Evolutionary conservation across 768 basidiomycete genomes (phyloP).

Genomic region (Hygrophorus russula): DNA sequence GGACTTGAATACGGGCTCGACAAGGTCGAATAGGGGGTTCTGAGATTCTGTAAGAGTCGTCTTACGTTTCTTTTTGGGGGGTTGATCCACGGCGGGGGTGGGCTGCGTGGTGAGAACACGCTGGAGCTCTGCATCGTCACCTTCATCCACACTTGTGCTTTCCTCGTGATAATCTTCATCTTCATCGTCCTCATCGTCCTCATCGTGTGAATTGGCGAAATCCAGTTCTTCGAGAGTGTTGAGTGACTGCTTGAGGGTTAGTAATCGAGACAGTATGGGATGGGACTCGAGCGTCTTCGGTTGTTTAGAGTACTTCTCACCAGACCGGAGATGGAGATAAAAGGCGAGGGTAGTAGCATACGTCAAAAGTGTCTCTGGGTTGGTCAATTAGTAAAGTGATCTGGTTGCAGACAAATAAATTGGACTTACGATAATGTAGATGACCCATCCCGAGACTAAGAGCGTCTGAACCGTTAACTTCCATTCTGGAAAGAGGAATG

Average conservation of each 20-base stretch:
- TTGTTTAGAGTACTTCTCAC: constrained; percentile 47
- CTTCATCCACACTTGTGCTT: constrained; percentile 13
- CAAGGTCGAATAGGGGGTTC: constrained; percentile 58
- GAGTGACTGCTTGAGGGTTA: constrained; percentile 76
- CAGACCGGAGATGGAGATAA: constrained; percentile 79
- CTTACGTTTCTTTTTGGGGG: constrained; percentile 59
- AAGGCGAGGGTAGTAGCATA: constrained; percentile 88
- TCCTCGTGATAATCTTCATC: constrained; percentile 21
- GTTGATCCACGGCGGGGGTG: constrained; percentile 14
- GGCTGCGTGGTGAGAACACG: constrained; percentile 48
- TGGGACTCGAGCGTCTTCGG: constrained; percentile 55
- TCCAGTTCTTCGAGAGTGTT: constrained; percentile 78
- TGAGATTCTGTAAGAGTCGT: constrained; percentile 18
- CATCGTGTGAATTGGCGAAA: constrained; percentile 46
- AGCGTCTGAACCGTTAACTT: constrained; percentile 36
- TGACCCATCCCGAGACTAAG: constrained; percentile 63
- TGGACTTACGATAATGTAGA: constrained; percentile 75
- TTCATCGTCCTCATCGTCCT: constrained; percentile 34
- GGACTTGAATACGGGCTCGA: constrained; percentile 62
- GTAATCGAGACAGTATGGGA: constrained; percentile 65
- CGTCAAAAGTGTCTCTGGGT: constrained; percentile 75
- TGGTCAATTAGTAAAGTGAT: constrained; percentile 1
- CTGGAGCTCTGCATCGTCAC: constrained; percentile 36
- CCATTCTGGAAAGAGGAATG: constrained; percentile 26
- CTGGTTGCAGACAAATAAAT: neutral